A percentile compares a stretch with the other conserved stretches of the same genome.
Evolutionary conservation across 1,139 yeast species (phyloP).

Genomic region (Yamadazyma spencermartinsiae): DNA sequence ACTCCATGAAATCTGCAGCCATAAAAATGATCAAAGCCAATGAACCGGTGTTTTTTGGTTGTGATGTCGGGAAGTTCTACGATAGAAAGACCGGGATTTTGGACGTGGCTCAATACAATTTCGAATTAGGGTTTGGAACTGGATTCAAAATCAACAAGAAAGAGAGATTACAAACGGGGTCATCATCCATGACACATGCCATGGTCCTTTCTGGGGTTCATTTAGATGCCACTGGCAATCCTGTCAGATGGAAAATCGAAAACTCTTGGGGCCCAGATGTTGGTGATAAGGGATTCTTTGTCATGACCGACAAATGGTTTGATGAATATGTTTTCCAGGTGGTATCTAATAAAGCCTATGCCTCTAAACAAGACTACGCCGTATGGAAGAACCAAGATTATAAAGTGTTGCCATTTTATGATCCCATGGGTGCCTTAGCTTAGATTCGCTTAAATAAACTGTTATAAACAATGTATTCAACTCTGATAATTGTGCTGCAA

Average conservation of each 20-base stretch:
- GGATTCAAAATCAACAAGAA: slow-evolving; percentile 48
- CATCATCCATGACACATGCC: slow-evolving; percentile 81
- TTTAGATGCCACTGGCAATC: slow-evolving; percentile 40
- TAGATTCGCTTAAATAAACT: neutral
- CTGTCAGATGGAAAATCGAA: slow-evolving; percentile 79
- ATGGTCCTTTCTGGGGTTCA: slow-evolving; percentile 81
- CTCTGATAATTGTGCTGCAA: too few relatives aligned
- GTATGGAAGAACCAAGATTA: slow-evolving; percentile 54
- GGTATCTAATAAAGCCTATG: slow-evolving; percentile 61
- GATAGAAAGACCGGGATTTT: slow-evolving; percentile 63
- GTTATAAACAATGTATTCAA: neutral
- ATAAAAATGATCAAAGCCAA: slow-evolving; percentile 66
- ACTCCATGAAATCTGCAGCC: slow-evolving; percentile 57
- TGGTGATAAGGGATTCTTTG: slow-evolving; percentile 73
- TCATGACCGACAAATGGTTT: slow-evolving; percentile 83
- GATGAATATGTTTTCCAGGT: slow-evolving; percentile 83
- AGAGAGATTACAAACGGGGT: slow-evolving; percentile 53
- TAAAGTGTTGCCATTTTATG: slow-evolving; percentile 70
- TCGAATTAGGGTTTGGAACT: slow-evolving; percentile 62
- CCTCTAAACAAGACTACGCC: slow-evolving; percentile 42
- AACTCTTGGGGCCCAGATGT: slow-evolving; percentile 83
- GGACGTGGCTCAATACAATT: slow-evolving; percentile 70
- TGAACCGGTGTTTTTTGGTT: slow-evolving; percentile 82
- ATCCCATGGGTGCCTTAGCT: slow-evolving; percentile 88
- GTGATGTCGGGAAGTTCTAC: slow-evolving; percentile 77